These are phyloP conservation scores for Taiozyma sp. DNA, from an alignment of 1,139 yeast species.

Conservation along the genomic window DNA sequence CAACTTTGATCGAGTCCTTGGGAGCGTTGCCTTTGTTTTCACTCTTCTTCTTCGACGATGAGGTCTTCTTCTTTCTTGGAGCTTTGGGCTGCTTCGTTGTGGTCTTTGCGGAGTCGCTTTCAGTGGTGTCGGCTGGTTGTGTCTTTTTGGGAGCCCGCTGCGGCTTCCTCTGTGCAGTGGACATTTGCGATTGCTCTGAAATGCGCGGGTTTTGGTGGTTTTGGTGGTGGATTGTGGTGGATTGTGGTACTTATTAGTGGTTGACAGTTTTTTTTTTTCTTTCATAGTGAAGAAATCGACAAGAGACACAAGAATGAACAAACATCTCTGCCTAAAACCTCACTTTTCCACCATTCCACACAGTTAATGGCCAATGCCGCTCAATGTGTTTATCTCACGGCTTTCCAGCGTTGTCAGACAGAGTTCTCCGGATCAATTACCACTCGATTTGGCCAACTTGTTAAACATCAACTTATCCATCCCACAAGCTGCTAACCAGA, in stretches of 20 bases:
- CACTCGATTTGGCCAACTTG: constrained; percentile 4
- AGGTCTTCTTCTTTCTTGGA: not conserved
- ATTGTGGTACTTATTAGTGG: no score
- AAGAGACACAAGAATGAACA: not conserved
- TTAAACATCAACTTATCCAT: constrained; percentile 7
- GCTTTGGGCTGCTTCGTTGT: not conserved
- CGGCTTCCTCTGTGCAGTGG: not conserved
- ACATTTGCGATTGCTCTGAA: no score
- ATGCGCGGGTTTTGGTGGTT: no score
- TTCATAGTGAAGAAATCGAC: not conserved
- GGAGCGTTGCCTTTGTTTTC: not conserved
- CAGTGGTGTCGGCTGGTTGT: not conserved
- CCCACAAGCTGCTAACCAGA: constrained; percentile 9
- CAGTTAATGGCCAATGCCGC: not conserved
- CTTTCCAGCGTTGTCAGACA: not conserved
- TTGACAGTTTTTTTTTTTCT: no score
- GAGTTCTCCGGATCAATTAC: not conserved
- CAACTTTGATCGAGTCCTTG: constrained; percentile 10
- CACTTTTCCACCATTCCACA: not conserved
- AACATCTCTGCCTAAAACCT: no score
- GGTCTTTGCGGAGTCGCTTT: not conserved
- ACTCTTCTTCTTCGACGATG: not conserved
- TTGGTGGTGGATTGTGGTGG: no score
- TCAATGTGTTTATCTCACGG: not conserved
- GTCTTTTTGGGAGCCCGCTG: not conserved